phyloP scores from a whole-genome alignment of 441 rosid genomes.

The Eutrema salsugineum region DNA sequence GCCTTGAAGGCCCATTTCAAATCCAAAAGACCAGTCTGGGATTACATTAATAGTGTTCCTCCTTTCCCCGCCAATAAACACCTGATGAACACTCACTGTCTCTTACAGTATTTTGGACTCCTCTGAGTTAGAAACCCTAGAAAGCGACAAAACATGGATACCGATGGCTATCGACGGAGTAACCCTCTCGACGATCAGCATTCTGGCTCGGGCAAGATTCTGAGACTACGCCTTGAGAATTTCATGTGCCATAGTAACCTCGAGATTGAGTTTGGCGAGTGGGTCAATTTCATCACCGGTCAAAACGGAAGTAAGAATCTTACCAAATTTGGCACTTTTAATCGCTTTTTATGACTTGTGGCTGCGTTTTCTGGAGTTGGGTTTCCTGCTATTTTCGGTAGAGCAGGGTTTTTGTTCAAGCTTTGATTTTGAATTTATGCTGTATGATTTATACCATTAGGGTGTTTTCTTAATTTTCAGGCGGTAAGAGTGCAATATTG shows the following conservation, averaged over 20 bases:
- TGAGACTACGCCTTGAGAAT: slow-evolving; percentile 69
- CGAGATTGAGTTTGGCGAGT: slow-evolving; percentile 65
- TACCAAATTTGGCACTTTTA: neutral
- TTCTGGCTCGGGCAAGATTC: slow-evolving; percentile 58
- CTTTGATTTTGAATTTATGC: neutral
- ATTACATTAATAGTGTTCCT: neutral
- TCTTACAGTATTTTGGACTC: neutral
- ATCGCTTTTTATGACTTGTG: neutral
- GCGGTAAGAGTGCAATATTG: slow-evolving; percentile 92
- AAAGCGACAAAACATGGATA: slow-evolving; percentile 30
- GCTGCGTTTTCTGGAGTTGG: neutral
- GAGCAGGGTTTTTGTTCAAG: neutral
- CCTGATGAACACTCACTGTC: neutral
- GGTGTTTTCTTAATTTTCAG: slow-evolving; percentile 28
- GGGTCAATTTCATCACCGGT: slow-evolving; percentile 87
- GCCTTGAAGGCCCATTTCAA: neutral
- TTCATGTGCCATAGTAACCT: slow-evolving; percentile 86
- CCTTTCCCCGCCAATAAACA: neutral
- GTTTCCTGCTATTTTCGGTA: neutral
- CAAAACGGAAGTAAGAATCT: slow-evolving; percentile 73
- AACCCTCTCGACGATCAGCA: slow-evolving; percentile 16
- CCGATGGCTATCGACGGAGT: slow-evolving; percentile 25
- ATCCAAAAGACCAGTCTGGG: neutral
- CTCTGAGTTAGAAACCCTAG: slow-evolving; percentile 15
- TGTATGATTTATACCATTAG: neutral